Evolutionary conservation across 202 grass and related monocot genomes (phyloP).

Genomic region (Hordeum pubiflorum): DNA sequence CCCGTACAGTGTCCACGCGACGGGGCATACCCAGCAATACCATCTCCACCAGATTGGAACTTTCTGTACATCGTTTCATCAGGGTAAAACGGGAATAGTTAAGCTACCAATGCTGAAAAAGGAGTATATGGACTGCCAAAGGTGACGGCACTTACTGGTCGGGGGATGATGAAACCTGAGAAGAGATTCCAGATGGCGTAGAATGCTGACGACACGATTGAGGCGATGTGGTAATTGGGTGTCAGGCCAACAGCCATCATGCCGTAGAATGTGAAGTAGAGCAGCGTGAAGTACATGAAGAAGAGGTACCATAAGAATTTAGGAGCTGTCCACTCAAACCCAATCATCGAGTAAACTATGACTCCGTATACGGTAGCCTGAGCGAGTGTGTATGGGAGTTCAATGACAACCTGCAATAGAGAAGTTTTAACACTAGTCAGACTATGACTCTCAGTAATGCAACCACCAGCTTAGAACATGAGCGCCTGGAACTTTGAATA

Average conservation of each 20-base stretch:
- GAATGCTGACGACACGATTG: constrained; percentile 71
- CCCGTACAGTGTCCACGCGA: constrained; percentile 75
- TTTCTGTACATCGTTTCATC: constrained; percentile 34
- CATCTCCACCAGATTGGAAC: constrained; percentile 87
- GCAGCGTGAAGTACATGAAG: constrained; percentile 83
- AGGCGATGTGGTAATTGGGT: constrained; percentile 69
- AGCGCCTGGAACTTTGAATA: not conserved
- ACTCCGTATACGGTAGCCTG: constrained; percentile 56
- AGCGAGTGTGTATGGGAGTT: constrained; percentile 66
- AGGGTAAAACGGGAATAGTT: not conserved
- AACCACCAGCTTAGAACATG: not conserved
- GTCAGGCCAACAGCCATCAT: constrained; percentile 91
- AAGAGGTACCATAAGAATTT: constrained; percentile 93
- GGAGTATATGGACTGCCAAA: not conserved
- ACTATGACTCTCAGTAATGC: not conserved
- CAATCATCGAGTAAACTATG: constrained; percentile 88
- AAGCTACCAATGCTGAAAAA: not conserved
- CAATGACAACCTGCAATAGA: constrained; percentile 63
- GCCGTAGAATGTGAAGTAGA: constrained; percentile 94
- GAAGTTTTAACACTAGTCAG: not conserved
- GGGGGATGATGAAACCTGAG: constrained; percentile 67
- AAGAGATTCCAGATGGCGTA: constrained; percentile 85
- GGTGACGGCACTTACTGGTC: constrained; percentile 41
- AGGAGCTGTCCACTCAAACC: constrained; percentile 68
- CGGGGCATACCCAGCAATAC: constrained; percentile 60